Percentiles rank a stretch among this genome's conserved stretches.
Conservation (phyloP, 768 basidiomycete species). For the Lentinula lateritia region DNA sequence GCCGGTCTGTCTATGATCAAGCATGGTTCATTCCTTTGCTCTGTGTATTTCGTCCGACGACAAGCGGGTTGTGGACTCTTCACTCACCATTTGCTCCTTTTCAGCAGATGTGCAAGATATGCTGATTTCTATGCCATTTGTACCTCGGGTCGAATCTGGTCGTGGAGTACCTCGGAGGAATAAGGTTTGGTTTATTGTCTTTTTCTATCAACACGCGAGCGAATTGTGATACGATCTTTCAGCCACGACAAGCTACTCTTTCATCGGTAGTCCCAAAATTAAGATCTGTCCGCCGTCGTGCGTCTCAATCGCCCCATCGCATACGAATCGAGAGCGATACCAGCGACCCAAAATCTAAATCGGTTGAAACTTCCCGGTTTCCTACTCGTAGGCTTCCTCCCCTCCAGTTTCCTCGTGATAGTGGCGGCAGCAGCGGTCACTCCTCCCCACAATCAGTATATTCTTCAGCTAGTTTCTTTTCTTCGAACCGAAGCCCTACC, state of each 20-base stretch:
- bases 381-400: conserved; percentile 2
- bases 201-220: neutral
- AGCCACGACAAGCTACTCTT: neutral
- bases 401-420: neutral
- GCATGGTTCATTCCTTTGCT: conserved; percentile 3
- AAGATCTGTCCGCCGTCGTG: neutral
- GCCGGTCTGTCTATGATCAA: neutral
- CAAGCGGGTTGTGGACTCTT: neutral
- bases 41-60: neutral
- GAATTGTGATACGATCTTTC: neutral
- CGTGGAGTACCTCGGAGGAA: neutral
- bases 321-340: neutral
- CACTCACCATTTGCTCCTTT: neutral
- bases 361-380: neutral
- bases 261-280: neutral
- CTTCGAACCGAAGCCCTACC: conserved; percentile 35
- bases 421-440: conserved; percentile 5
- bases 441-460: conserved; percentile 7
- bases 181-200: conserved; percentile 6
- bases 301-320: neutral
- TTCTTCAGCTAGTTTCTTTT: conserved; percentile 18
- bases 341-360: neutral
- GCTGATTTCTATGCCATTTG: neutral
- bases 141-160: neutral
- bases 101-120: neutral